Conservation (phyloP, 305 asterid species). For the Ruellia speciosa region DNA sequence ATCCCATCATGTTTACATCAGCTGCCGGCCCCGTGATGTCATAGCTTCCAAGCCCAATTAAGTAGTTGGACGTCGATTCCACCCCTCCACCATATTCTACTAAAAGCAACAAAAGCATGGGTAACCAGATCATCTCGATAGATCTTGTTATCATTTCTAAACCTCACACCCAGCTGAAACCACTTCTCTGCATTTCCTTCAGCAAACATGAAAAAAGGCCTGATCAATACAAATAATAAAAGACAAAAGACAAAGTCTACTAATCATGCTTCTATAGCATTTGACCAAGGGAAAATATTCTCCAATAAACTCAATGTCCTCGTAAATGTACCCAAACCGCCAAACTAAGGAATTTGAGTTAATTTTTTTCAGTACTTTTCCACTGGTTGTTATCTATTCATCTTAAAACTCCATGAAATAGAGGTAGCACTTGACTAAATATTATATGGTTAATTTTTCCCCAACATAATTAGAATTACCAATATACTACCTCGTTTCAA, state of each 20-base stretch:
- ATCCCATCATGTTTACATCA: constrained; percentile 99
- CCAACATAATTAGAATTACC: too few species aligned
- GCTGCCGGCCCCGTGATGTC: constrained; percentile 99
- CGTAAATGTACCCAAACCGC: too few species aligned
- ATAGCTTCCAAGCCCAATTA: constrained; percentile 88
- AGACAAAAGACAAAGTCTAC: background rate
- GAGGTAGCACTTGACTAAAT: too few species aligned
- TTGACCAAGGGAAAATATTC: too few species aligned
- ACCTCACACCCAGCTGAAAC: background rate
- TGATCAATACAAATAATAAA: background rate
- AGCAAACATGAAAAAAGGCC: background rate
- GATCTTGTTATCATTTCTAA: constrained; percentile 25
- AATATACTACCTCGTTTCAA: too few species aligned
- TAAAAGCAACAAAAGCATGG: constrained; percentile 34
- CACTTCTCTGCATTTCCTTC: background rate
- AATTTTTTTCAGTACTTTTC: too few species aligned
- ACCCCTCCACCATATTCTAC: constrained; percentile 37
- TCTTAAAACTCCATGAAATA: too few species aligned
- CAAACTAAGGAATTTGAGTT: too few species aligned
- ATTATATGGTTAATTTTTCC: too few species aligned
- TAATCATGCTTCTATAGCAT: background rate
- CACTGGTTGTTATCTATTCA: too few species aligned
- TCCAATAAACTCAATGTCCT: too few species aligned
- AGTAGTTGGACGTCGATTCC: constrained; percentile 51
- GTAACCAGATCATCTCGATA: constrained; percentile 35